Base-by-base conservation (phyloP, 179 eudicot species). In the Beta corolliflora region DNA sequence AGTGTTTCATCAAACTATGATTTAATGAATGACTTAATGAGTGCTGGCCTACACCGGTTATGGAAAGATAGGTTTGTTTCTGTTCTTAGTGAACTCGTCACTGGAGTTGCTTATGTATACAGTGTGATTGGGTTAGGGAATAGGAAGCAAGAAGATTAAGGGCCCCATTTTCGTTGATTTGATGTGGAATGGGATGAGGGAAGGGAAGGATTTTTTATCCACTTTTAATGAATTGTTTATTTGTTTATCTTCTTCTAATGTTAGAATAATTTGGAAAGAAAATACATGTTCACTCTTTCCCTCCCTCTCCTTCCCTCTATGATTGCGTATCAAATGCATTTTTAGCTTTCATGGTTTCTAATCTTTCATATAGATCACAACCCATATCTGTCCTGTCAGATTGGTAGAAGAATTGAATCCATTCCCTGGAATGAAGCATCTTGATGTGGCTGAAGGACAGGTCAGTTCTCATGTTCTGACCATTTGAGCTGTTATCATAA, bases 361-460 rank as follows among this genome's bases (percentile, higher is more conserved):
- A 45, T 67, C 45, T 44, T n/a, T 44, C 16, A 10, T 41, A 53
- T 23, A 41, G 54, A 3, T 66, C 55, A 61, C 21, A 60, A 48
- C 44, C 25, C 53, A 36, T 71, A 63, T 69, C 58, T n/a, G 7
- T 80, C 21, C 59, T 82, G 66, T 71, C 88, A 95, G 98, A 87
- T 82, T 95, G 86, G 97, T 95, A 41, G 90, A 93, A 36, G 92
- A 95, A 80, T 83, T 95, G 83, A 94, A 88, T 89, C 99, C 99
- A 23, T 96, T 92, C 87, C 99, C 96, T 76, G 99, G 98, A 81
- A 96, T 91, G 96, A 92, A 89, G 89, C 98, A 96, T 88, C 93
- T 96, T 81, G 98, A 96, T 87, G 96, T 96, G 80, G 98, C 98
- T 85, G 98, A 97, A 79, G 99, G 99, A 50, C 94, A 97, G 85